A percentile compares a stretch with the other conserved stretches of the same genome.
Conservation (phyloP, 2,329 filamentous ascomycete genomes). For the Arthrobotrys musiformis region DNA sequence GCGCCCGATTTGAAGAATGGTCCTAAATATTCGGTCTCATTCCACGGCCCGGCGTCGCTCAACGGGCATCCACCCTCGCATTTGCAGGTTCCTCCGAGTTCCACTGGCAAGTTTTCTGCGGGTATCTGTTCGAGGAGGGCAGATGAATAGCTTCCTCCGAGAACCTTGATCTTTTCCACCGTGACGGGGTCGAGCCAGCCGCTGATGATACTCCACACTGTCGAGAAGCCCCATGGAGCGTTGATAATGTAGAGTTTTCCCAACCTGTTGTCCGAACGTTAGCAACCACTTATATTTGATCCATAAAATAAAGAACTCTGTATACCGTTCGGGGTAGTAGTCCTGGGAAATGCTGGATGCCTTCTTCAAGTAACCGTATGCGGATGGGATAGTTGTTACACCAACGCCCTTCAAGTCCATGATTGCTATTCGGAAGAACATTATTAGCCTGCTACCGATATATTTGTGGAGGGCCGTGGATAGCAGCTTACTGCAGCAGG, state of each 20-base stretch:
- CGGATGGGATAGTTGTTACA: constrained; percentile 79
- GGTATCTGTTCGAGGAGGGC: constrained; percentile 87
- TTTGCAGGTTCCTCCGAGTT: constrained; percentile 84
- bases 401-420: constrained; percentile 98
- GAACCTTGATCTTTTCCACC: constrained; percentile 88
- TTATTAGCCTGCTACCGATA: not conserved
- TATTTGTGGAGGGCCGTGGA: not conserved
- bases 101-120: constrained; percentile 85
- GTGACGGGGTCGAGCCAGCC: constrained; percentile 96
- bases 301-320: not conserved
- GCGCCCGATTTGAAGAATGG: constrained; percentile 63
- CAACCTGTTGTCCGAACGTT: constrained; percentile 64
- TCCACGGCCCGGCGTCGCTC: constrained; percentile 92
- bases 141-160: constrained; percentile 82
- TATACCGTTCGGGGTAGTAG: constrained; percentile 90
- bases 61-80: constrained; percentile 85
- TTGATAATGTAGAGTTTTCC: constrained; percentile 98
- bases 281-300: not conserved
- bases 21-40: constrained; percentile 74
- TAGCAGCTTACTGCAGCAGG: constrained; percentile 75
- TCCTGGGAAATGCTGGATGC: constrained; percentile 94
- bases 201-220: constrained; percentile 87
- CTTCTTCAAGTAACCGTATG: constrained; percentile 86
- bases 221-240: constrained; percentile 92
- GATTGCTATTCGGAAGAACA: constrained; percentile 67